Conservation (phyloP, 2,329 filamentous ascomycete species). For the Aureobasidium lini region DNA sequence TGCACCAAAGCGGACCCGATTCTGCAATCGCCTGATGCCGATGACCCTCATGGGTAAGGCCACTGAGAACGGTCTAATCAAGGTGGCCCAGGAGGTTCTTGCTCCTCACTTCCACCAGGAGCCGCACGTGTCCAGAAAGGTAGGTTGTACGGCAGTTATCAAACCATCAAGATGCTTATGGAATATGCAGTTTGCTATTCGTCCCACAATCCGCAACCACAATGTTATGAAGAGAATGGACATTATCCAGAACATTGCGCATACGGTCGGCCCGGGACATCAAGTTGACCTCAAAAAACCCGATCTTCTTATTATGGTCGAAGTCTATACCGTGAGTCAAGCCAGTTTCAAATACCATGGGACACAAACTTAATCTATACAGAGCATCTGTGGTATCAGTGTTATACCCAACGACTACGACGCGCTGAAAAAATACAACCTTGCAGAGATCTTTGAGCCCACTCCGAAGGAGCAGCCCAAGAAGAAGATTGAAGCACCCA, state of each 20-base stretch:
- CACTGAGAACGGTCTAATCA: constrained; percentile 59
- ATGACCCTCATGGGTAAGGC: constrained; percentile 57
- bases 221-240: constrained; percentile 58
- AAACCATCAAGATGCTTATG: not conserved
- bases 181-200: constrained; percentile 65
- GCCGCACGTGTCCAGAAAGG: constrained; percentile 45
- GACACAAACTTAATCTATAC: not conserved
- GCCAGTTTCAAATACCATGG: not conserved
- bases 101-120: constrained; percentile 53
- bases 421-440: constrained; percentile 66
- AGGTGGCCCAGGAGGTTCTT: constrained; percentile 57
- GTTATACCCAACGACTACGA: constrained; percentile 71
- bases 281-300: constrained; percentile 71
- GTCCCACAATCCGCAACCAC: constrained; percentile 69
- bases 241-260: constrained; percentile 65
- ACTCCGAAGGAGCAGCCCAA: constrained; percentile 28
- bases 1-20: constrained; percentile 48
- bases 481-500: constrained; percentile 16
- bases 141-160: constrained; percentile 23
- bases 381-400: constrained; percentile 72
- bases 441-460: constrained; percentile 62
- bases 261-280: constrained; percentile 57
- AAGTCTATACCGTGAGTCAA: constrained; percentile 65
- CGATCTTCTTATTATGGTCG: constrained; percentile 70
- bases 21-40: constrained; percentile 53